Percentiles rank a stretch among this genome's conserved stretches.
These are phyloP conservation scores for Cylindrotheca fusiformis DNA, from an alignment of 108 stramenopile genomes.

Conservation along the genomic window DNA sequence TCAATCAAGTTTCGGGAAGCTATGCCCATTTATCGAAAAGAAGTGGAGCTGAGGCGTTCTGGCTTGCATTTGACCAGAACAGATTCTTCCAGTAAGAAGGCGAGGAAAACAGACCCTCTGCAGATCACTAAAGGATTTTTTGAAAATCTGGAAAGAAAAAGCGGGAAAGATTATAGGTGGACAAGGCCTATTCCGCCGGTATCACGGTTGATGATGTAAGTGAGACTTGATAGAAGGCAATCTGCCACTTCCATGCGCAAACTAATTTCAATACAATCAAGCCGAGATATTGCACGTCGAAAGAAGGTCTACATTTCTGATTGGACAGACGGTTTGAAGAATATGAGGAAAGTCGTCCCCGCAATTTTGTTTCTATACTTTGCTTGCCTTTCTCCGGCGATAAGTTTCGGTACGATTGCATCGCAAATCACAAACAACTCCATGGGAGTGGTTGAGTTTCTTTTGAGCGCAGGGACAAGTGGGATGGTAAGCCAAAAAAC, in stretches of 20 bases:
- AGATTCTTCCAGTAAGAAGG: too few species aligned
- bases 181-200: conserved; percentile 19
- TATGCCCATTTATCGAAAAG: too few species aligned
- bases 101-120: conserved; percentile 1
- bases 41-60: too few species aligned
- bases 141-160: conserved; percentile 19
- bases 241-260: background rate
- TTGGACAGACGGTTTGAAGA: conserved; percentile 75
- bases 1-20: too few species aligned
- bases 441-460: conserved; percentile 91
- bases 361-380: conserved; percentile 93
- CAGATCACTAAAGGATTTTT: conserved; percentile 23
- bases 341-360: conserved; percentile 69
- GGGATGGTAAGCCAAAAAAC: conserved; percentile 83
- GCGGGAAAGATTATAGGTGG: conserved; percentile 36
- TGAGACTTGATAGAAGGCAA: conserved; percentile 1
- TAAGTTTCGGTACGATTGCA: conserved; percentile 93
- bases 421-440: conserved; percentile 82
- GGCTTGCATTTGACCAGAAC: too few species aligned
- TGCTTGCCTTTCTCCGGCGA: conserved; percentile 90
- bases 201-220: conserved; percentile 26
- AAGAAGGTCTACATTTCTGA: conserved; percentile 57
- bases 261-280: conserved; percentile 4
- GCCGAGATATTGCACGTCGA: conserved; percentile 54
- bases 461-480: conserved; percentile 77